These are phyloP conservation scores for Podospora bellae-mahoneyi DNA, from an alignment of 495 filamentous ascomycete species.

Conservation along the genomic window DNA sequence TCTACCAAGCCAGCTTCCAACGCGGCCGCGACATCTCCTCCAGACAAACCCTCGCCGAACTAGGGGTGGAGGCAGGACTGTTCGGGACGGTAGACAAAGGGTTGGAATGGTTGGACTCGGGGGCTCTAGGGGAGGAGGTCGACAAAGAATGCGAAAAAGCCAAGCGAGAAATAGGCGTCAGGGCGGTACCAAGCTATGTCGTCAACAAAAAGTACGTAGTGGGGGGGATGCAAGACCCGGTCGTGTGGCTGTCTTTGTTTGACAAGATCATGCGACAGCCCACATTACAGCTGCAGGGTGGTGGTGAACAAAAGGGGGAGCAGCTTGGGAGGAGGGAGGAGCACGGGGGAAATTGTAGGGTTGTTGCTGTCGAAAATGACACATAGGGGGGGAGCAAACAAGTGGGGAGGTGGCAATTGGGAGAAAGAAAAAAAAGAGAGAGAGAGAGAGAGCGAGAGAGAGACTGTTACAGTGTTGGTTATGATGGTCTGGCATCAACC, in stretches of 20 bases:
- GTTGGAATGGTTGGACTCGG: constrained; percentile 51
- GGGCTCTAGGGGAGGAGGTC: constrained; percentile 40
- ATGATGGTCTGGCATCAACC: too few species aligned
- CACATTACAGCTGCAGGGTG: neutral
- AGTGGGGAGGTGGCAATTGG: too few species aligned
- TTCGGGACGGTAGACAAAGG: constrained; percentile 36
- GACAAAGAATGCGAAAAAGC: constrained; percentile 15
- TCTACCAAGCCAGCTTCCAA: constrained; percentile 63
- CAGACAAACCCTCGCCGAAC: constrained; percentile 52
- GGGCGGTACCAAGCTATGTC: constrained; percentile 73
- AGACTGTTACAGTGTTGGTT: too few species aligned
- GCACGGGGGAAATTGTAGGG: neutral
- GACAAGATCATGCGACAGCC: constrained; percentile 31
- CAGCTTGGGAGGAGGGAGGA: neutral
- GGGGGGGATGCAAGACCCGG: constrained; percentile 62
- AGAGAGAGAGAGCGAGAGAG: too few species aligned
- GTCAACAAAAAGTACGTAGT: constrained; percentile 65
- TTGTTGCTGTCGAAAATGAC: neutral
- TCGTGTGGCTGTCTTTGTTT: constrained; percentile 42
- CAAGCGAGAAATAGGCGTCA: constrained; percentile 44
- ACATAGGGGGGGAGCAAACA: neutral
- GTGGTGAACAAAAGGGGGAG: neutral
- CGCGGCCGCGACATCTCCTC: constrained; percentile 70
- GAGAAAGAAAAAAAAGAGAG: too few species aligned
- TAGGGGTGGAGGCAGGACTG: constrained; percentile 50